phyloP scores from a whole-genome alignment of 768 basidiomycete species.

The Russula earlei region DNA sequence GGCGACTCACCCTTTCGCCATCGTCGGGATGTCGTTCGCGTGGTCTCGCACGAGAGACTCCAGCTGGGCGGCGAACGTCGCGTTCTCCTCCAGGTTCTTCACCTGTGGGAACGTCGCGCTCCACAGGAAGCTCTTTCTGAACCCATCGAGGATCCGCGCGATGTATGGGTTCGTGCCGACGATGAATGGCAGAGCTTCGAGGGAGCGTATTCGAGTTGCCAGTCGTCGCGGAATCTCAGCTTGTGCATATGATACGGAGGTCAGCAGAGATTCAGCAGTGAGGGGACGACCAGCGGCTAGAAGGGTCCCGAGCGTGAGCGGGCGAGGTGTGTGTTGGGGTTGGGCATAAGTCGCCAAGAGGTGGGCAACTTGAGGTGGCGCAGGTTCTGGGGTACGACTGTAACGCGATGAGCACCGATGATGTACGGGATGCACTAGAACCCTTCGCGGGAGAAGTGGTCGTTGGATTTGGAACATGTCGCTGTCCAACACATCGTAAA shows the following conservation, averaged over 20 bases:
- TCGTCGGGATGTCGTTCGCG: slow-evolving; percentile 79
- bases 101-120: slow-evolving; percentile 61
- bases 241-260: slow-evolving; percentile 65
- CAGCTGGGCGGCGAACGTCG: slow-evolving; percentile 56
- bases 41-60: slow-evolving; percentile 65
- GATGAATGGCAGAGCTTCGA: slow-evolving; percentile 76
- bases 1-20: slow-evolving; percentile 69
- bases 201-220: slow-evolving; percentile 60
- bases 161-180: slow-evolving; percentile 86
- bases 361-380: slow-evolving; percentile 43
- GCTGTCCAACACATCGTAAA: not conserved
- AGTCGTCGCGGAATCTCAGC: slow-evolving; percentile 71
- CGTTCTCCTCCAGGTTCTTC: slow-evolving; percentile 59
- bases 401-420: not conserved
- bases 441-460: not conserved
- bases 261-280: slow-evolving; percentile 57
- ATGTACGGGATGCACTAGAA: not conserved
- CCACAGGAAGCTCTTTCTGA: slow-evolving; percentile 59
- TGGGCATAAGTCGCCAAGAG: slow-evolving; percentile 55
- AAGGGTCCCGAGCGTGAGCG: slow-evolving; percentile 62
- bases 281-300: slow-evolving; percentile 71
- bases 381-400: slow-evolving; percentile 38
- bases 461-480: not conserved
- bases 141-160: slow-evolving; percentile 56
- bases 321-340: slow-evolving; percentile 51